A percentile compares a stretch with the other conserved stretches of the same genome.
Evolutionary conservation across 2,329 filamentous ascomycete genomes (phyloP).

Genomic region (Fusarium lateritium): DNA sequence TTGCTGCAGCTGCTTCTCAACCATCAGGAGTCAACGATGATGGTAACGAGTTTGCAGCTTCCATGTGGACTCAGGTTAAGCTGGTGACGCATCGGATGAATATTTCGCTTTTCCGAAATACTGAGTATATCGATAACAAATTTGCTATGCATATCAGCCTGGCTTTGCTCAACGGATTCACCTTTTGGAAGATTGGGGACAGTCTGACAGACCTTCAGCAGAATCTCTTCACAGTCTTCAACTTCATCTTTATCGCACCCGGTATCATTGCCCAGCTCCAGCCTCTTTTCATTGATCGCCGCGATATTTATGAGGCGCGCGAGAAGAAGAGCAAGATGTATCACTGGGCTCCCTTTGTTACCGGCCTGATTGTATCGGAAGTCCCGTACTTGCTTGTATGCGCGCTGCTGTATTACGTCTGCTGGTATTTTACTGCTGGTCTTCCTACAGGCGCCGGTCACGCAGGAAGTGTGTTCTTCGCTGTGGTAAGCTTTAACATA

Average conservation of each 20-base stretch:
- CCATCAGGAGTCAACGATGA: slow-evolving; percentile 59
- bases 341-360: slow-evolving; percentile 72
- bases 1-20: slow-evolving; percentile 65
- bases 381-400: slow-evolving; percentile 62
- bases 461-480: slow-evolving; percentile 66
- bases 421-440: slow-evolving; percentile 72
- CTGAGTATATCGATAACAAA: slow-evolving; percentile 77
- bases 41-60: slow-evolving; percentile 79
- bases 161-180: slow-evolving; percentile 73
- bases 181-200: slow-evolving; percentile 72
- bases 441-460: slow-evolving; percentile 60
- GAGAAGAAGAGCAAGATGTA: slow-evolving; percentile 69
- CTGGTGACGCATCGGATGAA: slow-evolving; percentile 76
- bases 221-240: slow-evolving; percentile 72
- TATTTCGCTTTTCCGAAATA: slow-evolving; percentile 75
- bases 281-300: slow-evolving; percentile 62
- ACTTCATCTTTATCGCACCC: slow-evolving; percentile 73
- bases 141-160: slow-evolving; percentile 68
- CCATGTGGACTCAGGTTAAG: slow-evolving; percentile 73
- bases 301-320: slow-evolving; percentile 64
- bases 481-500: slow-evolving; percentile 59
- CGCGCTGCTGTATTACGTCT: slow-evolving; percentile 64
- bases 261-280: slow-evolving; percentile 65
- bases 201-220: slow-evolving; percentile 67
- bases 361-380: slow-evolving; percentile 64